Conservation (phyloP, 495 filamentous ascomycete species). For the Cetradonia linearis region DNA sequence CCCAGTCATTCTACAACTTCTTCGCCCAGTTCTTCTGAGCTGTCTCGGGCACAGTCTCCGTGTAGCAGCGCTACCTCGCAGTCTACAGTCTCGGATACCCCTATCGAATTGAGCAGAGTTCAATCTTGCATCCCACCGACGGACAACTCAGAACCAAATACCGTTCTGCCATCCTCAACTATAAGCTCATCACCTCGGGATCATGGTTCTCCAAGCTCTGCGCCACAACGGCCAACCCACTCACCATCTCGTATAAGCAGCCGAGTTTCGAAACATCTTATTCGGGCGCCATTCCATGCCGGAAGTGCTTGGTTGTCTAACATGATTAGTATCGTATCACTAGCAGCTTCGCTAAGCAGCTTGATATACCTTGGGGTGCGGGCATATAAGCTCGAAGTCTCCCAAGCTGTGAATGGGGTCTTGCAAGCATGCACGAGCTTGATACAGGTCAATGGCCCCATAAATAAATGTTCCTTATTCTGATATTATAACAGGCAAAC, state of each 20-base stretch:
- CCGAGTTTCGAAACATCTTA: too few relatives aligned
- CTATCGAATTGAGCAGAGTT: background rate
- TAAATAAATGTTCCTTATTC: background rate
- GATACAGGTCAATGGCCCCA: background rate
- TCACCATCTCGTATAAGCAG: background rate
- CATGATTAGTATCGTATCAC: background rate
- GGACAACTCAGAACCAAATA: background rate
- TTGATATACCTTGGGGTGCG: constrained; percentile 13
- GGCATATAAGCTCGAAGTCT: constrained; percentile 11
- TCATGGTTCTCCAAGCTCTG: background rate
- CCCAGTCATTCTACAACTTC: constrained; percentile 3
- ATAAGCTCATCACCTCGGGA: background rate
- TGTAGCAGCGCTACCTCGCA: constrained; percentile 6
- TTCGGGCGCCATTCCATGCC: background rate
- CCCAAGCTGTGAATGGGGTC: constrained; percentile 1
- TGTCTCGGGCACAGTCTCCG: background rate
- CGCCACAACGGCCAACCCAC: background rate
- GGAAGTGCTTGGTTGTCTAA: background rate
- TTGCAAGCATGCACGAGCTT: background rate
- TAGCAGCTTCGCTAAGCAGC: constrained; percentile 14
- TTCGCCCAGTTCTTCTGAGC: background rate
- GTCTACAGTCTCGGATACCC: background rate
- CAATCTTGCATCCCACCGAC: background rate
- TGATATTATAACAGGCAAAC: background rate
- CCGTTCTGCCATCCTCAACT: background rate